A percentile compares a stretch with the other conserved stretches of the same genome.
Conservation (phyloP, 495 filamentous ascomycete species). For the Aspergillus affinis region DNA sequence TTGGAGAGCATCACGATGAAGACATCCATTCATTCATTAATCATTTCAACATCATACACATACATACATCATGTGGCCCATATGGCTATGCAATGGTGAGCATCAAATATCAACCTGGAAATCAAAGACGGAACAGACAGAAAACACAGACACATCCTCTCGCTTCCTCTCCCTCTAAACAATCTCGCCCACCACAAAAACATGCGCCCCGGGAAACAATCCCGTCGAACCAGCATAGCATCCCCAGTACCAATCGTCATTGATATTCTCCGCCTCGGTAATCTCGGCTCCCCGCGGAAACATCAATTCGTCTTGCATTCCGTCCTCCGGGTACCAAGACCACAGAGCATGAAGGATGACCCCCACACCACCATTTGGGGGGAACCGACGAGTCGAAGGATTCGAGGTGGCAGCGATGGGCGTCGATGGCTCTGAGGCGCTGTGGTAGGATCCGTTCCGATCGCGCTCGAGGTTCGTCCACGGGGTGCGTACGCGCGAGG, state of each 20-base stretch:
- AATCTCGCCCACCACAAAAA: constrained; percentile 46
- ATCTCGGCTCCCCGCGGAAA: constrained; percentile 84
- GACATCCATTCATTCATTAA: background rate
- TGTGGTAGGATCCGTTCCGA: background rate
- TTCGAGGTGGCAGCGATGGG: constrained; percentile 8
- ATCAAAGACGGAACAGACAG: background rate
- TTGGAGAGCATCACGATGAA: background rate
- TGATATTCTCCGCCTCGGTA: constrained; percentile 75
- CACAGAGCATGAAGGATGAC: constrained; percentile 62
- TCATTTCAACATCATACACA: background rate
- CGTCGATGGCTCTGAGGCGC: constrained; percentile 12
- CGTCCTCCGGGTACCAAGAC: constrained; percentile 68
- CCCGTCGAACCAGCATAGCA: constrained; percentile 73
- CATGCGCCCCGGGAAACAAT: constrained; percentile 74
- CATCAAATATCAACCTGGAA: background rate
- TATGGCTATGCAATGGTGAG: background rate
- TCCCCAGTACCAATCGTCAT: constrained; percentile 84
- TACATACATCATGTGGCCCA: background rate
- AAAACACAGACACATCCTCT: background rate
- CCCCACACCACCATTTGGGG: constrained; percentile 69
- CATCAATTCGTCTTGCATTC: constrained; percentile 67
- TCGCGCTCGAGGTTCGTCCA: constrained; percentile 6
- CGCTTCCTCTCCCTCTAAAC: constrained; percentile 6
- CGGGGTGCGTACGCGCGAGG: constrained; percentile 36
- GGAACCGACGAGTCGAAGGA: constrained; percentile 46